A percentile compares a stretch with the other conserved stretches of the same genome.
Evolutionary conservation across 805 yeast genomes (phyloP).

Genomic region (Suhomyces xylopsoci): DNA sequence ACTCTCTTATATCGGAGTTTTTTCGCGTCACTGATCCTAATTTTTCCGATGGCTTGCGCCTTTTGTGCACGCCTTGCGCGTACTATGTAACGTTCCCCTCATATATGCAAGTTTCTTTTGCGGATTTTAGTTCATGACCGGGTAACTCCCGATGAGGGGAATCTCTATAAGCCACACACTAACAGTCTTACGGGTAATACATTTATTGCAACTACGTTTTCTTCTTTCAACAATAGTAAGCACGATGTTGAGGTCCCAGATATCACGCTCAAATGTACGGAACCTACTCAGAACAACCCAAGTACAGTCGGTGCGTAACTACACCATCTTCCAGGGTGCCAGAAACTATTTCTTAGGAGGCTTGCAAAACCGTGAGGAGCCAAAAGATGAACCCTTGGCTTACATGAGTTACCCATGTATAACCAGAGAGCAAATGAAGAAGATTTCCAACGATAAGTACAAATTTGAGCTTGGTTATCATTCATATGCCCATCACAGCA

Average conservation of each 20-base stretch:
- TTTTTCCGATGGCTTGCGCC: not conserved
- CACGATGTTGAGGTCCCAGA: not conserved
- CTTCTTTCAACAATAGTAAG: not conserved
- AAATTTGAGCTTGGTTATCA: conserved; percentile 45
- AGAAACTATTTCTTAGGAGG: conserved; percentile 21
- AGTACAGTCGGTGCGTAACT: not conserved
- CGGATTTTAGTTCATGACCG: not conserved
- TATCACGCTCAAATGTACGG: not conserved
- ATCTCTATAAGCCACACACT: not conserved
- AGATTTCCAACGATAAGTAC: conserved; percentile 36
- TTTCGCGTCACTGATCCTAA: not conserved
- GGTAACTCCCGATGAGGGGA: conserved; percentile 1
- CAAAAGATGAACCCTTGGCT: conserved; percentile 31
- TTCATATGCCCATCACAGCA: conserved; percentile 48
- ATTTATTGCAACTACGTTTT: not conserved
- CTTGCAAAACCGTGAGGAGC: conserved; percentile 7
- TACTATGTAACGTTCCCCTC: not conserved
- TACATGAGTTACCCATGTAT: conserved; percentile 41
- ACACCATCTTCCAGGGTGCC: conserved; percentile 18
- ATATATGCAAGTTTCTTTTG: not conserved
- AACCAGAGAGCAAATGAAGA: conserved; percentile 37
- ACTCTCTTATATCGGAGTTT: not conserved
- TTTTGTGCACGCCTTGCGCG: not conserved
- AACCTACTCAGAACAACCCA: not conserved
- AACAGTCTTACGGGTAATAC: not conserved